phyloP scores from a whole-genome alignment of 1,139 yeast species.

The Taiozyma onychis region DNA sequence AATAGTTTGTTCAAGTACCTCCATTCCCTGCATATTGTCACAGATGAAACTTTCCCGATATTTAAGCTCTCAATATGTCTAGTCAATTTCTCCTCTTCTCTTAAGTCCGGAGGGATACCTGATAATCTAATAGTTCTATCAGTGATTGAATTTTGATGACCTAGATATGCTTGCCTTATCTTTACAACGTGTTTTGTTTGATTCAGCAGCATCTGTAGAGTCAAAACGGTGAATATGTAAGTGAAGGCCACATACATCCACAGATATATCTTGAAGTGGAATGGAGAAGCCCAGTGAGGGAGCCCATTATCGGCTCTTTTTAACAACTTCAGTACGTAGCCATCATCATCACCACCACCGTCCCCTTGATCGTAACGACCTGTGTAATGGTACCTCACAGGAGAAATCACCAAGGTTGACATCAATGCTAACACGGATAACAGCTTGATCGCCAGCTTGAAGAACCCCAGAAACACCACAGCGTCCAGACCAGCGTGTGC shows the following conservation, averaged over 20 bases:
- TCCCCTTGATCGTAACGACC: constrained; percentile 41
- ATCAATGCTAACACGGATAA: constrained; percentile 47
- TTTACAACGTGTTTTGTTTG: constrained; percentile 70
- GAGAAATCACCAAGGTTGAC: constrained; percentile 58
- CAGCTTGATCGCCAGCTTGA: constrained; percentile 64
- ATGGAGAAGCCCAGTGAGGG: constrained; percentile 3
- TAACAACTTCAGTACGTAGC: not conserved
- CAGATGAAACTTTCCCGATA: constrained; percentile 72
- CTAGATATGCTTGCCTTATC: constrained; percentile 77
- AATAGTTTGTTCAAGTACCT: constrained; percentile 59
- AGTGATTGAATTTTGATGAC: constrained; percentile 84
- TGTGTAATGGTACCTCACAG: constrained; percentile 62
- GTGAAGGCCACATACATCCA: constrained; percentile 90
- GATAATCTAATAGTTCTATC: constrained; percentile 87
- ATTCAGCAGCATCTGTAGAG: constrained; percentile 53
- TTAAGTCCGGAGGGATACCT: constrained; percentile 82
- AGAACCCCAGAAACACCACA: constrained; percentile 71
- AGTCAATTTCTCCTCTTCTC: constrained; percentile 63
- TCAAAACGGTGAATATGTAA: constrained; percentile 70
- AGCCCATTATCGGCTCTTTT: not conserved
- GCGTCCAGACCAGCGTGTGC: constrained; percentile 95
- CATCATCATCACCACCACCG: constrained; percentile 12
- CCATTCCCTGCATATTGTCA: constrained; percentile 87
- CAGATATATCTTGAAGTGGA: constrained; percentile 28
- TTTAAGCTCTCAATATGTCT: constrained; percentile 72